Conservation (phyloP, 1,284 basidiomycete species). For the Apiotrichum akiyoshidainum region DNA sequence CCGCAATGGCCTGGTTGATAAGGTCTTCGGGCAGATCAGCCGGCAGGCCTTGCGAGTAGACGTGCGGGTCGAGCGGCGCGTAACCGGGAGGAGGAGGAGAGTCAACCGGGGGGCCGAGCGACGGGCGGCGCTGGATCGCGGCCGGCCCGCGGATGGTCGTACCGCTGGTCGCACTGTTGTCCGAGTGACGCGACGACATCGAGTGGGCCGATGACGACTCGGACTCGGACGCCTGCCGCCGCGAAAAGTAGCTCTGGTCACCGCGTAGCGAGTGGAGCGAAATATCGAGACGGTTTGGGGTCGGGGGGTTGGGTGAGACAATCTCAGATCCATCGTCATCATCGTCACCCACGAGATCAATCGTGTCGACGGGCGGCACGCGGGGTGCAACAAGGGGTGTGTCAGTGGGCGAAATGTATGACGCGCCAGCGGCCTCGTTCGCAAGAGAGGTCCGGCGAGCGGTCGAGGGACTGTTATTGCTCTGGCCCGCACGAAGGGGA, state of each 20-base stretch:
- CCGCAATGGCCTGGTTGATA: conserved; percentile 50
- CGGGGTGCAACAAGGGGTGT: conserved; percentile 37
- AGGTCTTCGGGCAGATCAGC: conserved; percentile 51
- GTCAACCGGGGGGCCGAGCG: conserved; percentile 21
- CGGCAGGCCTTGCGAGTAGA: conserved; percentile 49
- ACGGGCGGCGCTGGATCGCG: conserved; percentile 10
- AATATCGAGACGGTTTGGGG: conserved; percentile 57
- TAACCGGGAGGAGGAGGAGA: conserved; percentile 48
- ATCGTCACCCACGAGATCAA: conserved; percentile 28
- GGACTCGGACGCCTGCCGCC: conserved; percentile 8
- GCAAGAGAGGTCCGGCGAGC: not conserved
- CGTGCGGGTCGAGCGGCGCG: conserved; percentile 50
- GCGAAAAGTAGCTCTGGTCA: conserved; percentile 39
- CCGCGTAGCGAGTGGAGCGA: conserved; percentile 51
- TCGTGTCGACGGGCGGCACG: conserved; percentile 27
- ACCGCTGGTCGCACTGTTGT: conserved; percentile 1
- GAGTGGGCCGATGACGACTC: not conserved
- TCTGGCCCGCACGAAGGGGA: conserved; percentile 36
- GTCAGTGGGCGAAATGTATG: conserved; percentile 49
- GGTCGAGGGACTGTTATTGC: conserved; percentile 10
- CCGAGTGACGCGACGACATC: not conserved
- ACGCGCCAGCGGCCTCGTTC: conserved; percentile 7
- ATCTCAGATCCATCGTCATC: conserved; percentile 23
- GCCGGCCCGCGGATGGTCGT: conserved; percentile 4
- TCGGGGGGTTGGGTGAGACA: conserved; percentile 54